A percentile compares a stretch with the other conserved stretches of the same genome.
phyloP scores from a whole-genome alignment of 257 asterid genomes.

The Galeopsis tetrahit region DNA sequence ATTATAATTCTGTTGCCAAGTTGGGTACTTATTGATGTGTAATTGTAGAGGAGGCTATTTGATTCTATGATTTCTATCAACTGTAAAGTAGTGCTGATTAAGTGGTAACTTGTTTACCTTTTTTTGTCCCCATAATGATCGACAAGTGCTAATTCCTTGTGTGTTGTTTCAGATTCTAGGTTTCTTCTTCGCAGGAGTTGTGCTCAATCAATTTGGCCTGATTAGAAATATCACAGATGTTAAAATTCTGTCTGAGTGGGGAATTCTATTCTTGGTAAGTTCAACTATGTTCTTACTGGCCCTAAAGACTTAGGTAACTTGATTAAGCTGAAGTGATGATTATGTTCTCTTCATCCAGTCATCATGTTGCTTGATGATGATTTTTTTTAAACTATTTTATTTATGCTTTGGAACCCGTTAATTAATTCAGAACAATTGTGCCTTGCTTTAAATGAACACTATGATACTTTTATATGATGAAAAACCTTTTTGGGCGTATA shows the following conservation, averaged over 20 bases:
- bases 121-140: background rate
- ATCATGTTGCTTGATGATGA: conserved; percentile 1
- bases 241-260: conserved; percentile 99
- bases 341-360: background rate
- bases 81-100: conserved; percentile 14
- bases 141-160: conserved; percentile 38
- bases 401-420: background rate
- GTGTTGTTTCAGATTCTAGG: conserved; percentile 87
- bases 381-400: background rate
- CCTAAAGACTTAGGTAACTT: background rate
- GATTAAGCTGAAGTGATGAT: conserved; percentile 2
- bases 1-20: background rate
- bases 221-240: conserved; percentile 89
- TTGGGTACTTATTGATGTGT: conserved; percentile 20
- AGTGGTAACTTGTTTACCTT: background rate
- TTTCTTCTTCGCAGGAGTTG: conserved; percentile 97
- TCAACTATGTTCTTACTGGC: conserved; percentile 21
- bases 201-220: conserved; percentile 91
- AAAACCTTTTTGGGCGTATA: background rate
- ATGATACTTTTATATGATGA: background rate
- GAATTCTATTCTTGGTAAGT: conserved; percentile 95
- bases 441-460: background rate
- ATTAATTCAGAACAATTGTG: background rate
- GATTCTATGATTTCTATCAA: conserved; percentile 10
- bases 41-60: conserved; percentile 5